These are phyloP conservation scores for Vigna mungo DNA, from an alignment of 306 rosid genomes.

Conservation along the genomic window DNA sequence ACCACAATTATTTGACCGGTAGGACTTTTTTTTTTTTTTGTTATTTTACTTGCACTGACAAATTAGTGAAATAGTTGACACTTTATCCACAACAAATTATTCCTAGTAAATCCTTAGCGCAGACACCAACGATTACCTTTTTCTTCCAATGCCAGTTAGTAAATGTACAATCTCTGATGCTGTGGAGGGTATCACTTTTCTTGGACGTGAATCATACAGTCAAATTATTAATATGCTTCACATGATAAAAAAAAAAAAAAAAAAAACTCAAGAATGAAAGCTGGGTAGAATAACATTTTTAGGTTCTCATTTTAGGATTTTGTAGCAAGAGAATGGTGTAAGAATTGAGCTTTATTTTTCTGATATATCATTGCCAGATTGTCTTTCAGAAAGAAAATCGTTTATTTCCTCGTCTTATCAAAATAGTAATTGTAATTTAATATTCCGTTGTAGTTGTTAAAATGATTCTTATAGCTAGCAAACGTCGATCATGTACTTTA, in stretches of 20 bases:
- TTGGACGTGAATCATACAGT: not conserved
- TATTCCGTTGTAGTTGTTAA: slow-evolving; percentile 5
- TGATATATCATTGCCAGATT: not conserved
- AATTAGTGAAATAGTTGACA: not conserved
- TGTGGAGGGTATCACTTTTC: slow-evolving; percentile 1
- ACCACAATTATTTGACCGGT: slow-evolving; percentile 86
- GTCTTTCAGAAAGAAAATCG: not conserved
- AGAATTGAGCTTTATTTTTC: not conserved
- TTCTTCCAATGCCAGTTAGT: slow-evolving; percentile 13
- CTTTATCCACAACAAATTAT: not conserved
- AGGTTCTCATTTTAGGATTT: not conserved
- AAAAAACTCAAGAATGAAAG: slow-evolving; percentile 5
- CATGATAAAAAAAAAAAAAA: not conserved
- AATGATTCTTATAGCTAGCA: slow-evolving; percentile 6
- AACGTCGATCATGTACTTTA: not conserved
- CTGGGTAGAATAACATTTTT: not conserved
- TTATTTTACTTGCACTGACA: slow-evolving; percentile 31
- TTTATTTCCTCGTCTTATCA: not conserved
- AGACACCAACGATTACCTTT: not conserved
- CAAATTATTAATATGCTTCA: slow-evolving; percentile 7
- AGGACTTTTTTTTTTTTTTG: not conserved
- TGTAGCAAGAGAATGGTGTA: slow-evolving; percentile 9
- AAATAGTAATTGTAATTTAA: slow-evolving; percentile 6
- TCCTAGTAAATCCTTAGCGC: not conserved
- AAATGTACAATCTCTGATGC: slow-evolving; percentile 8